These are phyloP conservation scores for Blastosporella zonata DNA, from an alignment of 1,284 basidiomycete genomes.

Conservation along the genomic window DNA sequence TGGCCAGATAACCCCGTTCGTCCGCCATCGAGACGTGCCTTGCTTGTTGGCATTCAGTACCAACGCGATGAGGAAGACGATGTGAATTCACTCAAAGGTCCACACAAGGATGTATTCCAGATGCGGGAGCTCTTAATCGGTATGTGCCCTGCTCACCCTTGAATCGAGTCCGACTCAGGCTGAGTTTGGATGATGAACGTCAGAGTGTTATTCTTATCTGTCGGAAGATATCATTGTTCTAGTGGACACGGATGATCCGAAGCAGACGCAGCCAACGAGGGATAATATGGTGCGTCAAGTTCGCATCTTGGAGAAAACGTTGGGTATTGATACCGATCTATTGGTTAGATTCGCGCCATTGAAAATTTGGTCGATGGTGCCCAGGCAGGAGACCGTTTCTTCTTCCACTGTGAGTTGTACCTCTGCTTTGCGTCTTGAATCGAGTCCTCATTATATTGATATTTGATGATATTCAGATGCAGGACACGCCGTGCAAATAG, in stretches of 20 bases:
- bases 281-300: slow-evolving; percentile 24
- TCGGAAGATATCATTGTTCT: slow-evolving; percentile 27
- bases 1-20: slow-evolving; percentile 9
- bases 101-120: slow-evolving; percentile 27
- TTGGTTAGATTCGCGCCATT: slow-evolving; percentile 22
- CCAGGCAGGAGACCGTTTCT: slow-evolving; percentile 26
- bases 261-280: slow-evolving; percentile 25
- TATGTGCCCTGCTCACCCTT: slow-evolving; percentile 8
- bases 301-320: neutral
- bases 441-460: slow-evolving; percentile 21
- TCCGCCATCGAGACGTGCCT: slow-evolving; percentile 14
- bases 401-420: slow-evolving; percentile 35
- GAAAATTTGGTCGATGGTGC: slow-evolving; percentile 27
- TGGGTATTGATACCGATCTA: neutral
- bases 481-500: slow-evolving; percentile 11
- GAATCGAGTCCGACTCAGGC: too few species aligned
- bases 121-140: slow-evolving; percentile 27
- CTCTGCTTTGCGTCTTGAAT: slow-evolving; percentile 2
- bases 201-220: slow-evolving; percentile 26
- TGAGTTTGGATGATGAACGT: neutral
- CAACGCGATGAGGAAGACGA: slow-evolving; percentile 9
- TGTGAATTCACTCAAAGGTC: slow-evolving; percentile 17
- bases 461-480: slow-evolving; percentile 7
- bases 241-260: slow-evolving; percentile 24
- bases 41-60: slow-evolving; percentile 21